These are phyloP conservation scores for Olyra latifolia DNA, from an alignment of 176 grass and related monocot genomes.

Conservation along the genomic window DNA sequence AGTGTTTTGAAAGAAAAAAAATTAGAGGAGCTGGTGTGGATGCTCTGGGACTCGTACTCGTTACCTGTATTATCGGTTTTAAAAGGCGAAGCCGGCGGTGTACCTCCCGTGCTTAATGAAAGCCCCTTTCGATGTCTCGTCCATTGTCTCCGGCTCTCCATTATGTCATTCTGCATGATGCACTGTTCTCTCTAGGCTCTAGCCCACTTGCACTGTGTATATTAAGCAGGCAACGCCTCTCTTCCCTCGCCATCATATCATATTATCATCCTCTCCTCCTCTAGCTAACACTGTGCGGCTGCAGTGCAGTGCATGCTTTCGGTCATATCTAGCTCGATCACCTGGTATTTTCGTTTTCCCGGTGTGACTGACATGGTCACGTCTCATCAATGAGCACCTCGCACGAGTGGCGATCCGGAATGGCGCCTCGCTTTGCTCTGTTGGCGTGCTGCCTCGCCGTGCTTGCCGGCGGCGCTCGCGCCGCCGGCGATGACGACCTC, in stretches of 20 bases:
- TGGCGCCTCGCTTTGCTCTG: not conserved
- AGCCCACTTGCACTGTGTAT: too few species aligned
- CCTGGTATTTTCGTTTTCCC: not conserved
- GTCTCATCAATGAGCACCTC: not conserved
- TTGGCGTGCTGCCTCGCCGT: conserved; percentile 40
- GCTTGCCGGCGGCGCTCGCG: conserved; percentile 1
- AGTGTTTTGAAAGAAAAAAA: too few species aligned
- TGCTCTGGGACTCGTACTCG: not conserved
- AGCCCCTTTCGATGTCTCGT: not conserved
- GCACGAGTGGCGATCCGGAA: conserved; percentile 2
- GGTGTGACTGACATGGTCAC: not conserved
- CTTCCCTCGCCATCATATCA: not conserved
- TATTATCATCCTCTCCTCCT: too few species aligned
- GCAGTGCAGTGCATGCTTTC: too few species aligned
- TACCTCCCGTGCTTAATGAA: not conserved
- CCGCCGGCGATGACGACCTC: not conserved
- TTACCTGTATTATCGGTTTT: not conserved
- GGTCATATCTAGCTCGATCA: too few species aligned
- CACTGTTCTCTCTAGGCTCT: too few species aligned
- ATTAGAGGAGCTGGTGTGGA: too few species aligned
- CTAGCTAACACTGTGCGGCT: too few species aligned
- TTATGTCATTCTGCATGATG: not conserved
- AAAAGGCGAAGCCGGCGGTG: not conserved
- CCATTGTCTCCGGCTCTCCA: not conserved
- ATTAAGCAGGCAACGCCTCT: not conserved